phyloP scores from a whole-genome alignment of 2,329 filamentous ascomycete genomes.

The Curvularia eragrostidis region DNA sequence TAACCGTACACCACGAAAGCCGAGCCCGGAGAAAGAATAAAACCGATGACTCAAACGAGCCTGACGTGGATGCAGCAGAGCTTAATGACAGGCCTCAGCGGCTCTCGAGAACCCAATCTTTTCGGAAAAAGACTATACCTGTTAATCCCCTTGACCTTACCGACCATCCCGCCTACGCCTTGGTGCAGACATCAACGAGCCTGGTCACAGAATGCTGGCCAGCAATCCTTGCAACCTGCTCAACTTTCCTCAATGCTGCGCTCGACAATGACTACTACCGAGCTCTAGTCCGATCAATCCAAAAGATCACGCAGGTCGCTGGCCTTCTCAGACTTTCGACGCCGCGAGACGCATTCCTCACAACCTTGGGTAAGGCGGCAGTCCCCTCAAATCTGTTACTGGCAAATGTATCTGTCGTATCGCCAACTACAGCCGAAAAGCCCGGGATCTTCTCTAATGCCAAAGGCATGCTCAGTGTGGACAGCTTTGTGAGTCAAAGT shows the following conservation, averaged over 20 bases:
- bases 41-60: conserved; percentile 39
- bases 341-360: conserved; percentile 91
- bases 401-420: conserved; percentile 47
- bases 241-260: conserved; percentile 90
- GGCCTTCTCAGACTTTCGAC: conserved; percentile 84
- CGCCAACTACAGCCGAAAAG: conserved; percentile 57
- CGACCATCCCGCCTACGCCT: conserved; percentile 72
- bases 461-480: conserved; percentile 74
- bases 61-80: conserved; percentile 37
- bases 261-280: conserved; percentile 95
- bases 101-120: conserved; percentile 70
- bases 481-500: conserved; percentile 68
- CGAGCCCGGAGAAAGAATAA: conserved; percentile 52
- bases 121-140: conserved; percentile 77
- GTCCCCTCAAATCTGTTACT: conserved; percentile 76
- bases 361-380: conserved; percentile 89
- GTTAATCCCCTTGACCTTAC: conserved; percentile 81
- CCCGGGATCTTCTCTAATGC: conserved; percentile 72
- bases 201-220: conserved; percentile 96
- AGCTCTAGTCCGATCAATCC: conserved; percentile 86
- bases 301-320: conserved; percentile 93
- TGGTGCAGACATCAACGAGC: conserved; percentile 77
- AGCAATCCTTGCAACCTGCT: conserved; percentile 90
- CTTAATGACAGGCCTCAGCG: conserved; percentile 23
- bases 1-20: conserved; percentile 82